Conservation (phyloP, 805 yeast genomes). For the Myxozyma kluyveri region DNA sequence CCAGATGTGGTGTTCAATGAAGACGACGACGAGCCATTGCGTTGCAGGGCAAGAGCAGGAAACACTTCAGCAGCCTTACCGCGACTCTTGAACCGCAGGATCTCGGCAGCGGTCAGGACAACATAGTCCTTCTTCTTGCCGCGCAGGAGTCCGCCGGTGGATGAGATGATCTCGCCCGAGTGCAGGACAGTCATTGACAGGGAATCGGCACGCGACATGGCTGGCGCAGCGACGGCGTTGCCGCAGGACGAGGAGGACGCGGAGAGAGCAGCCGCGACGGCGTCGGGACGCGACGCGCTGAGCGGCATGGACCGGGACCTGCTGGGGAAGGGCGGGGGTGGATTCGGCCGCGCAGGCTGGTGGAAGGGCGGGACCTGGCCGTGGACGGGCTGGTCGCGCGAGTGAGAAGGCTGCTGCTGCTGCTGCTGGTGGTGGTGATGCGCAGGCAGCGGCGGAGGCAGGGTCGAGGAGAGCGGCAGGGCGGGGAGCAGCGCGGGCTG, state of each 20-base stretch:
- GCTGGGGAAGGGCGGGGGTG: neutral
- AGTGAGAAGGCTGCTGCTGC: neutral
- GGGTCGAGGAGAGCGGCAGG: neutral
- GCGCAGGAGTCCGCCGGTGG: constrained; percentile 30
- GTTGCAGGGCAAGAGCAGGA: constrained; percentile 11
- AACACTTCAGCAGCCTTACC: constrained; percentile 28
- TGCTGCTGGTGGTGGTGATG: neutral
- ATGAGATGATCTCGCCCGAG: constrained; percentile 30
- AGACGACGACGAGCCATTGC: constrained; percentile 10
- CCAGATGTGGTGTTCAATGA: constrained; percentile 3
- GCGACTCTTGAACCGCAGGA: constrained; percentile 29
- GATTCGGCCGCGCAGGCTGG: neutral
- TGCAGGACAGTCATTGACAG: constrained; percentile 5
- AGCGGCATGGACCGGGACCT: constrained; percentile 3
- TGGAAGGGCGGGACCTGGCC: constrained; percentile 1
- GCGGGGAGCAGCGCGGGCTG: neutral
- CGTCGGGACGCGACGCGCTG: neutral
- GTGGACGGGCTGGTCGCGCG: neutral
- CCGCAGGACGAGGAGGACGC: neutral
- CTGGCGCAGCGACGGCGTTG: neutral
- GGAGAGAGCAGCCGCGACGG: neutral
- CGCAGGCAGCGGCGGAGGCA: neutral
- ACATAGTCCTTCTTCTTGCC: constrained; percentile 30
- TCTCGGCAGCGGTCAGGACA: constrained; percentile 27
- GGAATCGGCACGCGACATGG: neutral